Conservation (phyloP, 495 filamentous ascomycete species). For the Penicillium taxi region DNA sequence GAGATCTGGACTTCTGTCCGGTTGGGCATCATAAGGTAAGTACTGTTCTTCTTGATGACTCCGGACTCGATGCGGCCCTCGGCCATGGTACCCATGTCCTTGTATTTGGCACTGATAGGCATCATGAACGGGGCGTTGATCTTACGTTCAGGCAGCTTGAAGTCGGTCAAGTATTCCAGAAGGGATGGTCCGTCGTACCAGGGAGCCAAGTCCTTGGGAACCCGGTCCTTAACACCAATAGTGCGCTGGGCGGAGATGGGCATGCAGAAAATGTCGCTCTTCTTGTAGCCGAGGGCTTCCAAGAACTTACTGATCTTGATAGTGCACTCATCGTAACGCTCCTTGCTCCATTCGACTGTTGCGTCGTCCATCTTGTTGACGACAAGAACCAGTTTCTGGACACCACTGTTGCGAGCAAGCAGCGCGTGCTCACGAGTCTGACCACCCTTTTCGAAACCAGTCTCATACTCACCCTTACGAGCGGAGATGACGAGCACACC, state of each 20-base stretch:
- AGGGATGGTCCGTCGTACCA: slow-evolving; percentile 94
- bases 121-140: slow-evolving; percentile 99
- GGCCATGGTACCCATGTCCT: slow-evolving; percentile 94
- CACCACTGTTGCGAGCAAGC: slow-evolving; percentile 94
- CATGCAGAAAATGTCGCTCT: slow-evolving; percentile 90
- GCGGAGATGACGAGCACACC: slow-evolving; percentile 94
- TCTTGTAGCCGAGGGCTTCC: slow-evolving; percentile 88
- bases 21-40: slow-evolving; percentile 90
- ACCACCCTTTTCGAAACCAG: slow-evolving; percentile 97
- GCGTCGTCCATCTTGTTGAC: slow-evolving; percentile 99
- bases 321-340: slow-evolving; percentile 84
- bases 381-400: slow-evolving; percentile 84
- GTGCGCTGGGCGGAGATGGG: slow-evolving; percentile 87
- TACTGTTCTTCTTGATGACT: slow-evolving; percentile 77
- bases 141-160: slow-evolving; percentile 90
- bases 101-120: slow-evolving; percentile 91
- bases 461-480: slow-evolving; percentile 98
- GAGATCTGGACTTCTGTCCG: slow-evolving; percentile 68
- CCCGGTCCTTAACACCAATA: slow-evolving; percentile 77
- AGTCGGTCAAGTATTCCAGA: slow-evolving; percentile 83
- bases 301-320: slow-evolving; percentile 82
- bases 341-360: slow-evolving; percentile 91
- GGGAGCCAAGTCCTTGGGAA: slow-evolving; percentile 63
- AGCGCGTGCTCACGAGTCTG: slow-evolving; percentile 97
- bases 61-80: slow-evolving; percentile 97